A percentile compares a stretch with the other conserved stretches of the same genome.
These are phyloP conservation scores for Syncephalastrum contaminatum DNA, from an alignment of 371 early-diverging fungal species.

Conservation along the genomic window DNA sequence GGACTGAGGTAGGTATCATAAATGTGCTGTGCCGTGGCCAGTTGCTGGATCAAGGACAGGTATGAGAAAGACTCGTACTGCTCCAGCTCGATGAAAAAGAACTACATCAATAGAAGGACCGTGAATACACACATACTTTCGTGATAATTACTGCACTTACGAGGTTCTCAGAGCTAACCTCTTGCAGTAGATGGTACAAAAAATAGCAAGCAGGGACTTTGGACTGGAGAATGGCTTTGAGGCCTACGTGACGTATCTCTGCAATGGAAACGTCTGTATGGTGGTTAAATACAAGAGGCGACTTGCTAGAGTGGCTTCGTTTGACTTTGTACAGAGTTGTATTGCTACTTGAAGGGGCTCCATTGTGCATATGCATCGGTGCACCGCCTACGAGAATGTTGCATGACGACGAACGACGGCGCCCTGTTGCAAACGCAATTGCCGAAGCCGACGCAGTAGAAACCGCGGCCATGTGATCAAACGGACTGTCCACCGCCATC, in stretches of 20 bases:
- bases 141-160: too few relatives aligned
- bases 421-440: neutral
- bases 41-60: constrained; percentile 32
- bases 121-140: too few relatives aligned
- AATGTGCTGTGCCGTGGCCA: constrained; percentile 53
- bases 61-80: constrained; percentile 52
- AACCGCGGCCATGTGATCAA: constrained; percentile 30
- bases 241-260: constrained; percentile 53
- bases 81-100: constrained; percentile 61
- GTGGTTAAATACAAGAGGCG: constrained; percentile 54
- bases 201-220: constrained; percentile 61
- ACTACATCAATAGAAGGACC: too few relatives aligned
- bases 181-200: constrained; percentile 51
- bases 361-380: neutral
- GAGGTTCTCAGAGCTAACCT: constrained; percentile 59
- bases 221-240: constrained; percentile 53
- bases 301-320: constrained; percentile 38
- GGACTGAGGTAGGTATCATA: constrained; percentile 52
- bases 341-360: constrained; percentile 1
- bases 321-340: constrained; percentile 27
- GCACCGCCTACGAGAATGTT: constrained; percentile 1
- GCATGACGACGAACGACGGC: constrained; percentile 1
- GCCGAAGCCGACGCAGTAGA: constrained; percentile 4
- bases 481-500: constrained; percentile 35
- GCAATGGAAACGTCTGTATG: constrained; percentile 48